Evolutionary conservation across 2,329 filamentous ascomycete genomes (phyloP).

Genomic region (Pseudocercospora fijiensis): DNA sequence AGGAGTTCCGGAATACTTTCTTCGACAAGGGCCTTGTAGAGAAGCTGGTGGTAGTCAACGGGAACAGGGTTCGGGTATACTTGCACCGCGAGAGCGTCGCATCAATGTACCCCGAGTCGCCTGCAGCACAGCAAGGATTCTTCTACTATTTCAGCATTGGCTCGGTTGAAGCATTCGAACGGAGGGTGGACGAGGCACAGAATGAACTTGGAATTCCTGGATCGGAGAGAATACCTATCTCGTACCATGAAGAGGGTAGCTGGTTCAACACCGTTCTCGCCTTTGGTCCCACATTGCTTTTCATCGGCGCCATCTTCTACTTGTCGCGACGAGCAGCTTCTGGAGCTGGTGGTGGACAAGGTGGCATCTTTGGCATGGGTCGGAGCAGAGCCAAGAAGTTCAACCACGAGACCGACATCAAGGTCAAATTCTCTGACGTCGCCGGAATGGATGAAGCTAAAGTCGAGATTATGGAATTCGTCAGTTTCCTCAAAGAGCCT

Average conservation of each 20-base stretch:
- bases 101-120: slow-evolving; percentile 72
- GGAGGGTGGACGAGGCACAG: slow-evolving; percentile 83
- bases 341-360: slow-evolving; percentile 59
- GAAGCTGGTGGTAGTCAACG: slow-evolving; percentile 79
- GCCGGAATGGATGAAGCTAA: slow-evolving; percentile 99
- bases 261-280: slow-evolving; percentile 71
- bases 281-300: slow-evolving; percentile 82
- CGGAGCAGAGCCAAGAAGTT: slow-evolving; percentile 96
- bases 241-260: slow-evolving; percentile 74
- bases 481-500: slow-evolving; percentile 92
- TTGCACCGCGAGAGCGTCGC: slow-evolving; percentile 73
- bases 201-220: slow-evolving; percentile 80
- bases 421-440: slow-evolving; percentile 95
- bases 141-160: slow-evolving; percentile 95
- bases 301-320: slow-evolving; percentile 81
- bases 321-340: slow-evolving; percentile 72
- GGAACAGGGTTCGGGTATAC: slow-evolving; percentile 74
- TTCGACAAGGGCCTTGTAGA: slow-evolving; percentile 94
- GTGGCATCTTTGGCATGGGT: slow-evolving; percentile 91
- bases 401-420: slow-evolving; percentile 94
- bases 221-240: slow-evolving; percentile 88
- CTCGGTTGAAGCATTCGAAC: slow-evolving; percentile 89
- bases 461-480: slow-evolving; percentile 98
- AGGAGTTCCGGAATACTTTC: slow-evolving; percentile 91
- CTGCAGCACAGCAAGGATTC: slow-evolving; percentile 66